Conservation (phyloP, 2,329 filamentous ascomycete species). For the Trichoderma harzianum region DNA sequence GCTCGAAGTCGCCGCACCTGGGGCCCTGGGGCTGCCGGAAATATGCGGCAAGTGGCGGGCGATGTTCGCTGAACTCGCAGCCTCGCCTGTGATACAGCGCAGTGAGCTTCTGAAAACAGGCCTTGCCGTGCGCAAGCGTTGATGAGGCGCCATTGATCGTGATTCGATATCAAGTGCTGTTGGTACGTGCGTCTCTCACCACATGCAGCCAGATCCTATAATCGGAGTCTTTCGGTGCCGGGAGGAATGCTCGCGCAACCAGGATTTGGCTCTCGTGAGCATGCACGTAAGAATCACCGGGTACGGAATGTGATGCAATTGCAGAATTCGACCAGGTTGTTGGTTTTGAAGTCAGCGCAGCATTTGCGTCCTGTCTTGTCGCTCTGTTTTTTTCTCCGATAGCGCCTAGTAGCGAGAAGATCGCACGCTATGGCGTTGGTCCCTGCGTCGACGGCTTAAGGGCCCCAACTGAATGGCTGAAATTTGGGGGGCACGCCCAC, state of each 20-base stretch:
- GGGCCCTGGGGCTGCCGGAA: slow-evolving; percentile 1
- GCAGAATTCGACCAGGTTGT: not conserved
- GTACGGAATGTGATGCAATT: not conserved
- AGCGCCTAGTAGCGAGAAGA: not conserved
- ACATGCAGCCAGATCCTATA: not conserved
- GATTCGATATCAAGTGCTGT: not conserved
- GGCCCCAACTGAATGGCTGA: not conserved
- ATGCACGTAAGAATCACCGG: not conserved
- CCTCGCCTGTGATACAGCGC: not conserved
- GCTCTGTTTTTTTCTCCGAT: not conserved
- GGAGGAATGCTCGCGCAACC: not conserved
- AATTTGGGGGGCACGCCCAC: not conserved
- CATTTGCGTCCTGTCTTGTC: not conserved
- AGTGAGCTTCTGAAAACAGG: not conserved
- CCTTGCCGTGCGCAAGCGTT: slow-evolving; percentile 2
- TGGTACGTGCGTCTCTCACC: not conserved
- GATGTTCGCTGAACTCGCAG: not conserved
- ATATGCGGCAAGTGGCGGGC: slow-evolving; percentile 11
- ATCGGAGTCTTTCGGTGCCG: not conserved
- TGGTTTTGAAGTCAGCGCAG: not conserved
- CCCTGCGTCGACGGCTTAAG: not conserved
- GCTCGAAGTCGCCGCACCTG: not conserved
- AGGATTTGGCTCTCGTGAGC: not conserved
- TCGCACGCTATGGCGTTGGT: slow-evolving; percentile 1
- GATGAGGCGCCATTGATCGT: slow-evolving; percentile 9